Percentiles rank a stretch among this genome's conserved stretches.
Conservation (phyloP, 805 yeast species). For the Saturnispora kantuleensis region DNA sequence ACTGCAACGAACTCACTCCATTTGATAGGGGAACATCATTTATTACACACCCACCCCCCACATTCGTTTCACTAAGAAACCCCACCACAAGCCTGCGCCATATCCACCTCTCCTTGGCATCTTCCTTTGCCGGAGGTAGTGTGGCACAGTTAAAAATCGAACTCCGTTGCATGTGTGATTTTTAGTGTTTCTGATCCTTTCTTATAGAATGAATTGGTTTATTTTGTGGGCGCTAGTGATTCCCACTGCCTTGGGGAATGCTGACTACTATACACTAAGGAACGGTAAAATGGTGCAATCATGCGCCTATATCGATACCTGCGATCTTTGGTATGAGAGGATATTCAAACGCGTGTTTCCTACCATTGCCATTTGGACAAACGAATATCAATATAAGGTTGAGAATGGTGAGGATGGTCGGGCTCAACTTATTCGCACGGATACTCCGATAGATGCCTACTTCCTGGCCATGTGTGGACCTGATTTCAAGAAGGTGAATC, state of each 20-base stretch:
- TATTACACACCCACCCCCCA: no score
- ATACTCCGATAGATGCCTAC: constrained; percentile 12
- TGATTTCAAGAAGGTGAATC: constrained; percentile 19
- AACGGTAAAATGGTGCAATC: constrained; percentile 20
- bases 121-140: no score
- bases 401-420: not conserved
- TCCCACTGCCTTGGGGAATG: not conserved
- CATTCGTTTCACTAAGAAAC: no score
- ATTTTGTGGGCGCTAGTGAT: not conserved
- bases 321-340: constrained; percentile 10
- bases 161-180: no score
- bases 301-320: constrained; percentile 25
- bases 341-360: not conserved
- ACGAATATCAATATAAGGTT: not conserved
- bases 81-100: no score
- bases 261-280: constrained; percentile 17
- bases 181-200: no score
- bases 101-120: no score
- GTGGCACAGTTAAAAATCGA: no score
- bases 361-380: not conserved
- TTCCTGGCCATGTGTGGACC: constrained; percentile 18
- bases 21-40: no score
- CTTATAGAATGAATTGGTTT: not conserved
- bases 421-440: no score
- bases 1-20: no score